Conservation (phyloP, 129 eudicot genomes). For the Flaveria sonorensis region DNA sequence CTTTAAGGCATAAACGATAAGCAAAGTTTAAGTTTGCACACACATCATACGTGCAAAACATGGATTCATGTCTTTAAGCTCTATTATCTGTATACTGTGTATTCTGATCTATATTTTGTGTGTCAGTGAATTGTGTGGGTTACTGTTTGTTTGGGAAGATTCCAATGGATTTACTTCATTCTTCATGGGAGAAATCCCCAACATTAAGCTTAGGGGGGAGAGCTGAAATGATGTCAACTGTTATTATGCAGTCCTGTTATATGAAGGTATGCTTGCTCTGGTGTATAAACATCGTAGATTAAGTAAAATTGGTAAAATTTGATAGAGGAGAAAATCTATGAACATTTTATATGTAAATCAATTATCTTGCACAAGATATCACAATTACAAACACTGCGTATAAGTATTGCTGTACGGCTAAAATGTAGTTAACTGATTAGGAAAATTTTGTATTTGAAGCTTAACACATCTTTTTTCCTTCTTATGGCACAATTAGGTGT, state of each 20-base stretch:
- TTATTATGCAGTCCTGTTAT: conserved; percentile 71
- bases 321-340: background rate
- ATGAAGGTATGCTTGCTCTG: conserved; percentile 58
- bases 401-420: background rate
- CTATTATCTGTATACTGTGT: background rate
- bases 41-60: background rate
- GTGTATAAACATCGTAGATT: background rate
- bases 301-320: background rate
- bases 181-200: conserved; percentile 79
- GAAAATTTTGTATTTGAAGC: conserved; percentile 1
- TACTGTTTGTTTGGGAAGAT: conserved; percentile 80
- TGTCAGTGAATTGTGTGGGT: conserved; percentile 59
- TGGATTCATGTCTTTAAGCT: background rate
- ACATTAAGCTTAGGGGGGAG: conserved; percentile 65
- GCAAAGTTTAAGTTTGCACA: background rate
- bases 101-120: conserved; percentile 30
- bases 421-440: conserved; percentile 16
- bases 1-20: conserved; percentile 11
- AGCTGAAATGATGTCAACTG: conserved; percentile 77
- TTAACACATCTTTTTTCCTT: background rate
- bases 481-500: background rate
- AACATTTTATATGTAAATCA: background rate
- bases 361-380: conserved; percentile 4
- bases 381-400: background rate
- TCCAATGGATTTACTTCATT: conserved; percentile 66